phyloP scores from a whole-genome alignment of 306 rosid species.

The Acmispon strigosus region DNA sequence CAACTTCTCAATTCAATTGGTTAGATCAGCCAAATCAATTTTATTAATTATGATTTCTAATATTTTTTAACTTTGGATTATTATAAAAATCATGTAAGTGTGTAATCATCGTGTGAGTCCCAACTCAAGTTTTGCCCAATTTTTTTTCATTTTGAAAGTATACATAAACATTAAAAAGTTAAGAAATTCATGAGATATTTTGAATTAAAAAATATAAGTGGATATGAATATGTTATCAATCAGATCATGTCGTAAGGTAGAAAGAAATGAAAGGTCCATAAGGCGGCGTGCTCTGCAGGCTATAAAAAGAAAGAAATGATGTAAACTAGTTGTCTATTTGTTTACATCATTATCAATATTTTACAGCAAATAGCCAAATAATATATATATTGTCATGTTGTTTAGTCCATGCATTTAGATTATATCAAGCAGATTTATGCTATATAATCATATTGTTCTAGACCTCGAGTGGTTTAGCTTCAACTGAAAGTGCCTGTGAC shows the following conservation, averaged over 20 bases:
- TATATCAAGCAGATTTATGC: background rate
- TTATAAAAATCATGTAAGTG: too few species aligned
- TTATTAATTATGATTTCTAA: too few species aligned
- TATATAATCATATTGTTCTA: background rate
- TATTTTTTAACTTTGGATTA: too few species aligned
- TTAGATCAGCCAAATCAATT: too few species aligned
- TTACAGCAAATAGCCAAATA: background rate
- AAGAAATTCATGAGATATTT: background rate
- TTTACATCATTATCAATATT: background rate
- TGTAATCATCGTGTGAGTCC: too few species aligned
- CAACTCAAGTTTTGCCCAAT: too few species aligned
- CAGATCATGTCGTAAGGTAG: background rate
- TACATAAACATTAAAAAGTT: too few species aligned
- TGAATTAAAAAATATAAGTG: too few species aligned
- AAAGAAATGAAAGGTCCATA: background rate
- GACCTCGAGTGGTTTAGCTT: background rate
- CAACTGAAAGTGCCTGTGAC: slow-evolving; percentile 7
- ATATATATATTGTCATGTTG: too few species aligned
- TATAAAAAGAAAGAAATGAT: background rate
- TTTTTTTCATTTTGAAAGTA: too few species aligned
- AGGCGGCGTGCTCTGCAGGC: background rate
- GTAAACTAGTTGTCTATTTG: background rate
- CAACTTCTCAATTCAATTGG: too few species aligned
- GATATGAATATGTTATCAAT: background rate
- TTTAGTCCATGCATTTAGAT: too few species aligned